A percentile compares a stretch with the other conserved stretches of the same genome.
phyloP scores from a whole-genome alignment of 2,329 filamentous ascomycete genomes.

The Aspergillus texensis region DNA sequence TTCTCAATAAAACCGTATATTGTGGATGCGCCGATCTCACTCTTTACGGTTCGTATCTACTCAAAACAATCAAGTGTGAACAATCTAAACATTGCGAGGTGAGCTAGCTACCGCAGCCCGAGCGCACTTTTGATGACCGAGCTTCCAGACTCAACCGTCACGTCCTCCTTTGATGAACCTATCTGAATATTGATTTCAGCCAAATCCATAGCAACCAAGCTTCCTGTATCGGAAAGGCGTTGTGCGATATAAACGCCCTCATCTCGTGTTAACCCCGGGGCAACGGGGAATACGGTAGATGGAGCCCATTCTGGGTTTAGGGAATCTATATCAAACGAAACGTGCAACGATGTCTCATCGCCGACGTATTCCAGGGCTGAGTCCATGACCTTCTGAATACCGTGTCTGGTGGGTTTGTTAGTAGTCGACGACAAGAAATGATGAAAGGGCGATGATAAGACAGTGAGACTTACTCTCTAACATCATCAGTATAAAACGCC shows the following conservation, averaged over 20 bases:
- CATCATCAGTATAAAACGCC: too few species aligned
- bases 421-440: too few species aligned
- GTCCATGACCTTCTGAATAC: too few species aligned
- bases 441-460: too few species aligned
- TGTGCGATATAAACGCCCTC: not conserved
- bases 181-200: not conserved
- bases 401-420: too few species aligned
- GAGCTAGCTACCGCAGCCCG: not conserved
- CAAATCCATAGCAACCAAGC: not conserved
- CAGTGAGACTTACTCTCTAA: too few species aligned
- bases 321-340: not conserved
- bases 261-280: not conserved
- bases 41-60: too few species aligned
- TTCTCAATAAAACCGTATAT: not conserved
- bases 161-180: not conserved
- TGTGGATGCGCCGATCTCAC: too few species aligned
- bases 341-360: not conserved
- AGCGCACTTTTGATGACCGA: not conserved
- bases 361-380: not conserved
- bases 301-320: not conserved
- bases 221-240: not conserved
- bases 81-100: too few species aligned
- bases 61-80: too few species aligned
- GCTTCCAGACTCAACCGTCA: not conserved
- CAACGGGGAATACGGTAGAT: not conserved